Base-by-base conservation (phyloP, 73 alveolate species). In the Uronychia setigera region DNA sequence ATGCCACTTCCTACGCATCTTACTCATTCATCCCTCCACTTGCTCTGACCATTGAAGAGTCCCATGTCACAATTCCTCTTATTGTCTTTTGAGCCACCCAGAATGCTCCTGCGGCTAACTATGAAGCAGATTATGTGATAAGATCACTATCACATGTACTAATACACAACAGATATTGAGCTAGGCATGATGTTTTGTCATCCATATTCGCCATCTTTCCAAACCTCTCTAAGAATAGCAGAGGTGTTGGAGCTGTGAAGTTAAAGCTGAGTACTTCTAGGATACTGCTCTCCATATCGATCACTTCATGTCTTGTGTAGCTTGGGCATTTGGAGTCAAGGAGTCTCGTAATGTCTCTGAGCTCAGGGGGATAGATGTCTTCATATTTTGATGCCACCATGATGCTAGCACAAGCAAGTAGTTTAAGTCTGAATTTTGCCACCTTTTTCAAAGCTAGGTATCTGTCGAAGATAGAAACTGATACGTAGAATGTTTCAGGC, bases 291-390 rank as follows among this genome's bases (percentile, higher is more conserved):
- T 95, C 99, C 93, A 87, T 91, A 27, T 83, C 34, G 60, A 95
- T 83, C 76, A 93, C 93, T 13, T 93, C 96, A 29, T 88, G 95
- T 86, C 80, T 91, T 60, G 84, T 91, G 92, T 89, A 95, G 19
- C 67, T 46, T 5, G 67, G 67, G 67, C n/a, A 46, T 0, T 91
- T 91, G 80, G 88, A 81, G 80, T 93, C 96, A 76, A 96, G 82
- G 33, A 95, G 85, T 74, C 86, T 87, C 31, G 93, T 81, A 25
- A 95, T 89, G 25, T 93, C 96, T 80, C 88, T 87, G 29, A 95
- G 91, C 87, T 95, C 99, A 31, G 99, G 99, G 11, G 98, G 98
- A 79, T 95, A 95, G 31, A 95, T 93, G 79, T 95, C 99, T 75
- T 95, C 98, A 76, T 95, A 95, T 88, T 95, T 95, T 26, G 97